Conservation (phyloP, 1,284 basidiomycete genomes). For the Coniferiporia sulphurascens region DNA sequence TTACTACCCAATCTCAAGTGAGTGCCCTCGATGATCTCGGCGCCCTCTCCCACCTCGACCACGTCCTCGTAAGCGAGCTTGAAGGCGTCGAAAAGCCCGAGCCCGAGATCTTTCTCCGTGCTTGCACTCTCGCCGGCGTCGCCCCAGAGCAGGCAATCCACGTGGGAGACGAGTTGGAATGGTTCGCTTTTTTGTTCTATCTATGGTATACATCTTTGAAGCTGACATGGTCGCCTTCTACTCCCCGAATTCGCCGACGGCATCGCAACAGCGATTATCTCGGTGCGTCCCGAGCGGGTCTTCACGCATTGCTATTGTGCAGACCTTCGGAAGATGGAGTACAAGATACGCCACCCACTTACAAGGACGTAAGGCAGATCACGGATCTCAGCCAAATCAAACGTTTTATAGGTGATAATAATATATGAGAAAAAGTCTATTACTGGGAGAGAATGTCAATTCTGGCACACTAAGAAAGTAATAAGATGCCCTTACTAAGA, state of each 20-base stretch:
- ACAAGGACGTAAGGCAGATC: slow-evolving; percentile 22
- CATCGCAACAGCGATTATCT: slow-evolving; percentile 51
- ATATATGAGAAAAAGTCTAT: not conserved
- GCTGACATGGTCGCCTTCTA: not conserved
- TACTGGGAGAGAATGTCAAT: slow-evolving; percentile 1
- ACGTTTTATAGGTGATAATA: slow-evolving; percentile 2
- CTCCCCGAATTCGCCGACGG: not conserved
- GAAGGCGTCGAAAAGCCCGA: slow-evolving; percentile 66
- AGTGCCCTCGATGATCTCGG: slow-evolving; percentile 55
- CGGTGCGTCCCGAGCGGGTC: slow-evolving; percentile 57
- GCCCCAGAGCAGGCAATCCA: slow-evolving; percentile 48
- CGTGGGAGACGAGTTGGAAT: slow-evolving; percentile 65
- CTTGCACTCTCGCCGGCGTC: slow-evolving; percentile 30
- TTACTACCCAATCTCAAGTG: slow-evolving; percentile 24
- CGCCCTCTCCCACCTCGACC: slow-evolving; percentile 42
- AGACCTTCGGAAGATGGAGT: slow-evolving; percentile 44
- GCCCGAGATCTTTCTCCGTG: slow-evolving; percentile 48
- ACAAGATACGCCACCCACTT: slow-evolving; percentile 36
- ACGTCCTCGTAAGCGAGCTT: slow-evolving; percentile 60
- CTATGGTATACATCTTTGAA: not conserved
- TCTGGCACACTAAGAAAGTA: not conserved
- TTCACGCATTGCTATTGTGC: slow-evolving; percentile 53
- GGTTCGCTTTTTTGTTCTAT: slow-evolving; percentile 36
- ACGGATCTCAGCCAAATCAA: slow-evolving; percentile 15
- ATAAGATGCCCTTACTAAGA: no score